A percentile compares a stretch with the other conserved stretches of the same genome.
These are phyloP conservation scores for Alternaria brassicae DNA, from an alignment of 2,329 filamentous ascomycete species.

Conservation along the genomic window DNA sequence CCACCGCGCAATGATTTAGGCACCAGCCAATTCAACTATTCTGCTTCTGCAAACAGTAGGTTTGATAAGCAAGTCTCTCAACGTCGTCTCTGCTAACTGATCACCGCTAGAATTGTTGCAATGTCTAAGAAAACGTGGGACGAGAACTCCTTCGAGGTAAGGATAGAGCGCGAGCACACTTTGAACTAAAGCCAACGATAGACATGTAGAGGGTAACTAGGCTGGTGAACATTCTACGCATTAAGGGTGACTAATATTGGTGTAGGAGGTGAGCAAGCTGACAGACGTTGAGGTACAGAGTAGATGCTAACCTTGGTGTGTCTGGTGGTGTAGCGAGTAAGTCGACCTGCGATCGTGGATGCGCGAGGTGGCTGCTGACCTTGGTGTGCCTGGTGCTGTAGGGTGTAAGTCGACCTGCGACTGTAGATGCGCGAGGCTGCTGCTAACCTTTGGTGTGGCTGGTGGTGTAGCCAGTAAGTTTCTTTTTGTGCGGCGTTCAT, in stretches of 20 bases:
- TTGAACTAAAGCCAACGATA: constrained; percentile 2
- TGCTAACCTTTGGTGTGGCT: too few relatives aligned
- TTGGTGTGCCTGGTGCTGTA: constrained; percentile 2
- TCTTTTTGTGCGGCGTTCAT: background rate
- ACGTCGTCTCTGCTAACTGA: background rate
- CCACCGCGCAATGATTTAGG: background rate
- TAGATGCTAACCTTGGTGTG: background rate
- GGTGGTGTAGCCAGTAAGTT: background rate
- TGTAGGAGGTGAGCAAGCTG: background rate
- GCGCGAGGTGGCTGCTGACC: background rate
- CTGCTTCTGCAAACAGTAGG: background rate
- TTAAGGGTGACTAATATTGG: constrained; percentile 5
- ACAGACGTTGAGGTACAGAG: background rate
- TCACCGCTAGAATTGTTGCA: background rate
- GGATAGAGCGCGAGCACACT: background rate
- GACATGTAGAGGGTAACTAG: constrained; percentile 4
- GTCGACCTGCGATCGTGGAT: background rate
- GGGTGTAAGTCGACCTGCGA: background rate
- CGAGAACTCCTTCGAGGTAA: background rate
- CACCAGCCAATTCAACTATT: background rate
- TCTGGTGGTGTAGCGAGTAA: background rate
- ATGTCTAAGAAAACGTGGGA: background rate
- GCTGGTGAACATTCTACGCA: background rate
- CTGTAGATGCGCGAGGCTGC: too few relatives aligned
- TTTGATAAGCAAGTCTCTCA: background rate